Evolutionary conservation across 352 stramenopile species (phyloP).

Genomic region (Globisporangium splendens): DNA sequence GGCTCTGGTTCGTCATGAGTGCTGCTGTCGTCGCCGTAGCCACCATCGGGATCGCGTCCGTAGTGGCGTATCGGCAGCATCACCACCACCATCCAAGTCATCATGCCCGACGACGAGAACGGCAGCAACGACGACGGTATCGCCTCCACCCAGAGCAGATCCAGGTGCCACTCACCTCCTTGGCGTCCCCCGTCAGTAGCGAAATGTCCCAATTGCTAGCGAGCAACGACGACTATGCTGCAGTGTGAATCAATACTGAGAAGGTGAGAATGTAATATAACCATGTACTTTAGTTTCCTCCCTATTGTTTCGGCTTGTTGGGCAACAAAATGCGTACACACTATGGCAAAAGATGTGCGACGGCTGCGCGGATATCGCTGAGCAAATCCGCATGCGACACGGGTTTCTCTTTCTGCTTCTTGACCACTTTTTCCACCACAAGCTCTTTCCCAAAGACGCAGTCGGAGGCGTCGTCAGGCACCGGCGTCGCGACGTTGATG

Average conservation of each 20-base stretch:
- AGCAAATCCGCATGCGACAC: conserved; percentile 30
- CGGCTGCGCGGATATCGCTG: conserved; percentile 38
- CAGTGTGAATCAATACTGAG: not conserved
- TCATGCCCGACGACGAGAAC: not conserved
- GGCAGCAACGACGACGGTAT: no score
- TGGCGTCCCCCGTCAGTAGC: no score
- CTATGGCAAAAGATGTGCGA: conserved; percentile 28
- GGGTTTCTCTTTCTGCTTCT: conserved; percentile 10
- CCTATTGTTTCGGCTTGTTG: no score
- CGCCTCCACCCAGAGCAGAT: not conserved
- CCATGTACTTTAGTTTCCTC: no score
- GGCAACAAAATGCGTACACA: not conserved
- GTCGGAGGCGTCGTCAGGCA: conserved; percentile 23
- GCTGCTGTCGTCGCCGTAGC: not conserved
- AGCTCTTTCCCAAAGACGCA: conserved; percentile 34
- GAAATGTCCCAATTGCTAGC: not conserved
- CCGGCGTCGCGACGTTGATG: conserved; percentile 27
- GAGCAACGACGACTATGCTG: not conserved
- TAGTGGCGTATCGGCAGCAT: not conserved
- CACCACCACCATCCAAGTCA: not conserved
- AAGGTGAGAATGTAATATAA: not conserved
- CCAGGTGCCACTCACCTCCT: not conserved
- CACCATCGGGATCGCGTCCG: not conserved
- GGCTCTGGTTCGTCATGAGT: not conserved
- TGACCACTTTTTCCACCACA: not conserved